Evolutionary conservation across 768 basidiomycete species (phyloP), one percentile per base, ranked within the genome.

Genomic region (Pleurotus platypus): DNA sequence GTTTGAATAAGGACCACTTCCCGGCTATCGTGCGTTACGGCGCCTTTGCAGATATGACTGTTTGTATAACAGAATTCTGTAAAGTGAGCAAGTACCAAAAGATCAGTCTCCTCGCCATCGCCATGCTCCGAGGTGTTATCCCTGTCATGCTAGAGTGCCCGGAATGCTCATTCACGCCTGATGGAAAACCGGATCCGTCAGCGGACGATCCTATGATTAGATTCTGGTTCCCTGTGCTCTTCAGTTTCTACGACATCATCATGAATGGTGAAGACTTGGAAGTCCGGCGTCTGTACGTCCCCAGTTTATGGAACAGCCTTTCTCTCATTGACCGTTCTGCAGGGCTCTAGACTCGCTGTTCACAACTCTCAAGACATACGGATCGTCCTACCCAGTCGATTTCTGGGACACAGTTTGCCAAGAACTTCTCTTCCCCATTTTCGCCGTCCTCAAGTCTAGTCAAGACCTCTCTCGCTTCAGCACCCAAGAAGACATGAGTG

Each of bases 71-170:
- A 37, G 97, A 98, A 70, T 99, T 98, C 75, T 96, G 92, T 80
- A 98, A 98, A 82, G 94, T 96, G 64, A 94, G 87, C 83, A 98
- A 98, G 72, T 98, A 93, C 72, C 97, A 99, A 72, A 98, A 98
- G 69, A 96, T 98, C 76, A 93, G 92, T 67, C 73, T 99, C 24
- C 81, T 98, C 61, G 94, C 95, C 2, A 98, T 98, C 59, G 94
- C 90, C 13, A 98, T 98, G 94, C 83, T 99, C 49, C 87, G 93
- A 30, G 92, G 89, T 18, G 81, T 95, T 49, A 95, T 98, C 46
- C 91, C 92, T 4, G 87, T 90, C 53, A 97, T 99, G 94, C 75
- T 98, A 22, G 75, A 82, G 57, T 87, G 84, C 57, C 86, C 93
- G 0, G 94, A 95, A 56, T 82, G 80, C 59, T 69, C 74, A 4